Conservation (phyloP, 108 stramenopile species). For the Skeletonema costatum region DNA sequence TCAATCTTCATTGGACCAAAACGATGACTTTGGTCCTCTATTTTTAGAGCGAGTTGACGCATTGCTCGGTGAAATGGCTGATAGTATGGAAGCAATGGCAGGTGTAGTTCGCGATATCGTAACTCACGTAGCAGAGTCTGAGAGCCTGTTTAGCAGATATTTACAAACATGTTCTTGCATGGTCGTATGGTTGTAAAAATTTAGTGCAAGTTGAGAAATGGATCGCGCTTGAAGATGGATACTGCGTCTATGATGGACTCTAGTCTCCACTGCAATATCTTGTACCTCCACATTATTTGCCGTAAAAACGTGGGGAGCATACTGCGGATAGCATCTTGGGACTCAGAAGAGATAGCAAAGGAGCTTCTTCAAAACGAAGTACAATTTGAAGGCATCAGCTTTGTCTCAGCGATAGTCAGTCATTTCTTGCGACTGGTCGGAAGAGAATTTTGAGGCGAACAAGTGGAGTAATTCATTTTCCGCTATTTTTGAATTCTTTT, state of each 20-base stretch:
- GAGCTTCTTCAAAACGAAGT: neutral
- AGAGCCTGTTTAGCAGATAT: neutral
- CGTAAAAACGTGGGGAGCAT: slow-evolving; percentile 9
- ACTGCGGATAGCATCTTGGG: slow-evolving; percentile 17
- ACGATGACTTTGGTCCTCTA: neutral
- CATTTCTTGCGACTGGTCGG: neutral
- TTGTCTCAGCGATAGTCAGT: neutral
- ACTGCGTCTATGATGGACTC: neutral
- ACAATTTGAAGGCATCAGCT: neutral
- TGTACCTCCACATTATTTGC: slow-evolving; percentile 20
- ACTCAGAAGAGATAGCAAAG: neutral
- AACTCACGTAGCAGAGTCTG: neutral
- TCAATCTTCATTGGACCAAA: neutral
- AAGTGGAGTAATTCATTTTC: slow-evolving; percentile 26
- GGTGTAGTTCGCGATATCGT: neutral
- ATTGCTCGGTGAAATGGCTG: neutral
- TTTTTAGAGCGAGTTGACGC: neutral
- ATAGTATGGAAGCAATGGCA: neutral
- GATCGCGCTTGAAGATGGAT: neutral
- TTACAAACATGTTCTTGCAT: neutral
- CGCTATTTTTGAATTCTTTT: slow-evolving; percentile 9
- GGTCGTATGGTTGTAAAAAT: neutral
- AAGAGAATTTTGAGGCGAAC: neutral
- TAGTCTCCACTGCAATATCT: neutral
- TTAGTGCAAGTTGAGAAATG: neutral